Base-by-base conservation (phyloP, 2,329 filamentous ascomycete genomes). In the Penicillium sp. region DNA sequence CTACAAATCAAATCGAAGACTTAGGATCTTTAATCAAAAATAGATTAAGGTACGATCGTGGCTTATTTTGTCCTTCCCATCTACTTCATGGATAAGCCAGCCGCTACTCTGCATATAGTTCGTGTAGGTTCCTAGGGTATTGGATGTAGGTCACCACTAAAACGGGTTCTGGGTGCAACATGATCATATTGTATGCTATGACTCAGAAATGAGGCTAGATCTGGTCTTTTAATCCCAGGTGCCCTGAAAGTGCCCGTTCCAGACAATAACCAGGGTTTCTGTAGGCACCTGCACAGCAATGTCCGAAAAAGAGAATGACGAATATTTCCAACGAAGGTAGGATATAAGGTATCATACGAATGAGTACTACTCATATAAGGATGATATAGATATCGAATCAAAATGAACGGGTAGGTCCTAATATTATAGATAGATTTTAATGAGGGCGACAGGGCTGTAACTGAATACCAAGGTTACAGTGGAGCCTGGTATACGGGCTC, bases 131-230 rank as follows among this genome's bases (percentile, higher is more conserved):
- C 8, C 37, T 18, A 40, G 11, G 37, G 37, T n/a, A 20, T 6
- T 20, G 9, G 22, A 22, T 31, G 12, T 40, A 40, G n/a, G 18
- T 40, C 18, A 9, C 37, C 18, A 33, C 29, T 14, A 12, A 12
- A 22, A 14, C 11, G 12, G 8, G 11, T 22, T 40, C 9, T 9
- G n/a, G 26, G 25, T 47, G 27, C 6, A 47, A 47, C 5, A 22
- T 35, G 44, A 15, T 43, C 4, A 6, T 15, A 23, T 9, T 25
- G 45, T 25, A 20, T 26, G 31, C 11, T 33, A 53, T 58, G 56
- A 55, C 40, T 55, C 53, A 58, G 44, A 15, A 37, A 46, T 54
- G 54, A 43, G 51, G 4, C 51, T 27, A 52, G 29, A 50, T 48
- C 27, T 31, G 25, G 37, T 12, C 12, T n/a, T 29, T 11, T 18